Evolutionary conservation across 2,329 filamentous ascomycete genomes (phyloP), one percentile per base, ranked within the genome.

Genomic region (Verticillium nubilum): DNA sequence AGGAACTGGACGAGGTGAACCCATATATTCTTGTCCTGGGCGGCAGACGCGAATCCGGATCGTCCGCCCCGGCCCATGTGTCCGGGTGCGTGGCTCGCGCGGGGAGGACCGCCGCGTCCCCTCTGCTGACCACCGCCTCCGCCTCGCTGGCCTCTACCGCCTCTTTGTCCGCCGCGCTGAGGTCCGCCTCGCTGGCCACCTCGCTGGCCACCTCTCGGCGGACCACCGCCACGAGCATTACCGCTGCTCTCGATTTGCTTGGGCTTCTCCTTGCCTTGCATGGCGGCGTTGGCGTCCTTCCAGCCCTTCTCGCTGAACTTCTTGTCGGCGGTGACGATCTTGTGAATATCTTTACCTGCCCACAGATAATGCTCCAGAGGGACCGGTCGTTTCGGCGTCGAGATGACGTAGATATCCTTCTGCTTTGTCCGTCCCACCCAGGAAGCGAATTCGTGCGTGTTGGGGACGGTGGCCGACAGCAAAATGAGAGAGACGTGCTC

Each of bases 391-490:
- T 99, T 99, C 0, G 93, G 88, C 0, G 95, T 99, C 0, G 95
- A 98, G 59, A 99, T 99, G 67, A 99, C 95, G 71, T 98, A 99
- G 33, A 99, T 98, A 68, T 99, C 91, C 75, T 97, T 98, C 76
- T 96, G 94, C 77, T 99, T 99, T 0, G 95, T 99, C 56, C 95
- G 85, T 12, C 95, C 95, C 26, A 99, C 94, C 95, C 95, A 99
- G 0, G 93, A 98, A 1, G 95, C 95, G 68, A 99, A 99, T 71
- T 99, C 95, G 63, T 97, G 86, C 0, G 95, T 98, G 71, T 99
- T 99, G 1, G 95, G 95, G 0, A 99, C 95, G 1, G 95, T 99
- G 0, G 95, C 95, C 4, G 95, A 99, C 3, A 99, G 83, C 2
- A 98, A 79, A 66, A 99, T 99, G 25, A 99, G 82, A 2, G 95